Evolutionary conservation across 2,329 filamentous ascomycete species (phyloP), one percentile per base, ranked within the genome.

Genomic region (Pseudogymnoascus sp.): DNA sequence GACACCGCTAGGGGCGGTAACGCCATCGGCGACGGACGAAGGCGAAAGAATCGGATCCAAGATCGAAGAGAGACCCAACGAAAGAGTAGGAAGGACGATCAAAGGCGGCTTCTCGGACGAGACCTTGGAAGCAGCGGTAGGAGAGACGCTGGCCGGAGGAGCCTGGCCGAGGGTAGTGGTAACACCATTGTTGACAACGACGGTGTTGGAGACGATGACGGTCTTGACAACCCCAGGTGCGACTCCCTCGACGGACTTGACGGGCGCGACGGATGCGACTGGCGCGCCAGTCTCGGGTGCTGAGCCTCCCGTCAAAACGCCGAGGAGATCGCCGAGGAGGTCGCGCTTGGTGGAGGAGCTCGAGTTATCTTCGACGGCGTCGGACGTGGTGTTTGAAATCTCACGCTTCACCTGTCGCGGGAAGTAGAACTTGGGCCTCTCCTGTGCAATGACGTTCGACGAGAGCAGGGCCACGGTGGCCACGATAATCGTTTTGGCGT

Each of bases 371-470:
- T 37, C 28, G 25, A 43, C 28, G 14, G 25, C 14, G 28, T 41
- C 41, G n/a, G 58, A 59, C 3, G 77, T 78, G 12, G 69, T 70
- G 67, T 81, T 81, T 63, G 67, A 67, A 60, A 77, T 74, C 62
- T 79, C 74, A 60, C 81, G 77, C 73, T 79, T 84, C 67, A 85
- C 74, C 43, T 82, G 76, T 61, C 79, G 76, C 11, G 82, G 82
- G 64, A 80, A 84, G 70, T 84, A 85, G 67, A 83, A 81, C 68
- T 76, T 78, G 16, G 81, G 81, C 64, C 74, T 73, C 34, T 78
- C 72, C 60, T 78, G 74, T 20, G 78, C 79, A 65, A 73, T 72
- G 61, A 74, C 75, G n/a, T 75, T 68, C 3, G 78, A 74, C 34
- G 78, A 74, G 62, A 78, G 75, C 63, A 80, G 72, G 65, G 77